Evolutionary conservation across 2,329 filamentous ascomycete genomes (phyloP), one percentile per base, ranked within the genome.

Genomic region (Ramularia endophylla): DNA sequence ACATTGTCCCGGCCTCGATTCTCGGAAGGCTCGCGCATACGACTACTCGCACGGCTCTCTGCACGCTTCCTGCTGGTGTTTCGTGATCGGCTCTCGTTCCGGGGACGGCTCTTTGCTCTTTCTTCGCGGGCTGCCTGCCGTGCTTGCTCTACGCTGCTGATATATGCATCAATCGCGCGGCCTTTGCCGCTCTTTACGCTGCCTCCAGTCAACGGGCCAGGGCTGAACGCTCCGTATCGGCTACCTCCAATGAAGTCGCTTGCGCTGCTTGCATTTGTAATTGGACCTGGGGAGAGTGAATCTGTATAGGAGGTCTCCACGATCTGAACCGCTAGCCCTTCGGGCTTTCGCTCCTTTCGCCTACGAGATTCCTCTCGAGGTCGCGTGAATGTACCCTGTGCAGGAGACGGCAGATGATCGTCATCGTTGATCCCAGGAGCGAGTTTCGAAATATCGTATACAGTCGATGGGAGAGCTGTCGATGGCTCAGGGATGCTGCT

Each of bases 71-170:
- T 46, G 32, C 55, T 57, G 20, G 48, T 51, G 65, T 66, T 44
- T 65, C 66, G 46, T 65, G 72, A 39, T 77, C 75, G 65, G 17
- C 67, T 69, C 29, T 66, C 66, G 18, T 65, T 61, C 20, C 75
- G 72, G 38, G 72, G 66, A 13, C 60, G 60, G 27, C 64, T 65
- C 22, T 65, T 59, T 20, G 62, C 50, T 15, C 63, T 62, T 27
- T 61, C 52, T 33, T 65, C 56, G 13, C 62, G 48, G 33, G 74
- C 68, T 5, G 33, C 35, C 11, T 41, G 40, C 6, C 57, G 40
- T 3, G 87, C 85, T 37, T 87, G 77, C 25, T 94, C 87, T 1
- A 95, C 67, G 59, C 87, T 92, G 65, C 81, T 87, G 50, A 94
- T 89, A 58, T 92, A 94, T 49, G 89, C 81, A 52, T 94, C 85